Percentiles rank a stretch among this genome's conserved stretches.
These are phyloP conservation scores for Funneliformis geosporum DNA, from an alignment of 192 early-diverging fungal genomes.

Conservation along the genomic window DNA sequence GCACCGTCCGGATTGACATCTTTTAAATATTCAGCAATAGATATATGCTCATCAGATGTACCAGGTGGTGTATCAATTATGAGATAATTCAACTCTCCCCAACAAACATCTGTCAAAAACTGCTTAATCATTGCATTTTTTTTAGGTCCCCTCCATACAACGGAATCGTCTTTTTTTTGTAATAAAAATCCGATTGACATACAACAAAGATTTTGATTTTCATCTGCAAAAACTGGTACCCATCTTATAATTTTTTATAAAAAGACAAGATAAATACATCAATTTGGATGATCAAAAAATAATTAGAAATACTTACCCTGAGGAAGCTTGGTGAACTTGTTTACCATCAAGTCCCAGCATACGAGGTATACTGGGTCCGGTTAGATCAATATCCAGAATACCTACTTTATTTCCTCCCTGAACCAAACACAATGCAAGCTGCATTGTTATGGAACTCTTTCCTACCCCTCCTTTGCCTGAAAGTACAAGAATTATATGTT, in stretches of 20 bases:
- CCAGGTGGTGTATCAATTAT: conserved; percentile 95
- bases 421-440: conserved; percentile 72
- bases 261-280: not conserved
- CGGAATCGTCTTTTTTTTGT: conserved; percentile 83
- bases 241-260: conserved; percentile 46
- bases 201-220: conserved; percentile 69
- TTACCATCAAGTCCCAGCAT: conserved; percentile 92
- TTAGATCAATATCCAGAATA: conserved; percentile 95
- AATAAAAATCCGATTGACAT: conserved; percentile 99
- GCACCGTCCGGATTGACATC: conserved; percentile 81
- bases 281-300: not conserved
- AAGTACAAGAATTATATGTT: conserved; percentile 89
- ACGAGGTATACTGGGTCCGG: conserved; percentile 92
- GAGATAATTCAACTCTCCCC: conserved; percentile 94
- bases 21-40: conserved; percentile 88
- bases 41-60: conserved; percentile 96
- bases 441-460: conserved; percentile 89
- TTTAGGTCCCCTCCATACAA: conserved; percentile 98
- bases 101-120: conserved; percentile 94
- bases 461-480: conserved; percentile 99
- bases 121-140: conserved; percentile 99
- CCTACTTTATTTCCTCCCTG: conserved; percentile 75
- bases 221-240: conserved; percentile 77
- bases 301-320: conserved; percentile 61
- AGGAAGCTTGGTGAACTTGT: conserved; percentile 86